Conservation (phyloP, 1,284 basidiomycete species). For the Thelephora terrestris region DNA sequence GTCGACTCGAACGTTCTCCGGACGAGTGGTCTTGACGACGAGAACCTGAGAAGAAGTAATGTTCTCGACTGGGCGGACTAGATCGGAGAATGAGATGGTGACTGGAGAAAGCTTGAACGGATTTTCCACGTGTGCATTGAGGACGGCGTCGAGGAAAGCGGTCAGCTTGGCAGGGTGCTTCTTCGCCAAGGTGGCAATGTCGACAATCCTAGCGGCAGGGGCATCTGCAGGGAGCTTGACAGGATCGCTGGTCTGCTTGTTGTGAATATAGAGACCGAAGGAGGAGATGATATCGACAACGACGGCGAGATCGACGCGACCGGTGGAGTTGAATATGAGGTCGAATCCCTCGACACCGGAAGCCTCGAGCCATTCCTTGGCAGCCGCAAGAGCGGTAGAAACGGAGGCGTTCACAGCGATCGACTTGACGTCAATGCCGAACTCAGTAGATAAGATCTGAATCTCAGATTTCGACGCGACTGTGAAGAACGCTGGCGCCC, state of each 20-base stretch:
- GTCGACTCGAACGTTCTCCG: slow-evolving; percentile 13
- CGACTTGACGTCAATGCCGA: background rate
- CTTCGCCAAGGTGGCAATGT: background rate
- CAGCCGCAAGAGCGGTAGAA: background rate
- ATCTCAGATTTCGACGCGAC: slow-evolving; percentile 13
- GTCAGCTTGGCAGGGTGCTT: slow-evolving; percentile 1
- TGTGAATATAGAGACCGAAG: slow-evolving; percentile 18
- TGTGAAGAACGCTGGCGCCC: background rate
- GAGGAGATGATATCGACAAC: slow-evolving; percentile 15
- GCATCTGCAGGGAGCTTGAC: slow-evolving; percentile 12
- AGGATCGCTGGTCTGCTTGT: slow-evolving; percentile 8
- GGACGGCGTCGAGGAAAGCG: slow-evolving; percentile 1
- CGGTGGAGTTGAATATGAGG: slow-evolving; percentile 16
- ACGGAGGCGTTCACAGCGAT: slow-evolving; percentile 1
- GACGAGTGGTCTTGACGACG: background rate
- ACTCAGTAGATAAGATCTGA: background rate
- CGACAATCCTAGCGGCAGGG: slow-evolving; percentile 4
- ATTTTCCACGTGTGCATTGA: slow-evolving; percentile 2
- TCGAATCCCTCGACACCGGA: slow-evolving; percentile 2
- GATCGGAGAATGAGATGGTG: slow-evolving; percentile 9
- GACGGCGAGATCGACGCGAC: slow-evolving; percentile 12
- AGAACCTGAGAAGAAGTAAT: background rate
- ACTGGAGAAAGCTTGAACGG: slow-evolving; percentile 13
- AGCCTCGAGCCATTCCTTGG: background rate
- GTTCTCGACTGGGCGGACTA: background rate